Percentiles rank a stretch among this genome's conserved stretches.
Evolutionary conservation across 2,329 filamentous ascomycete species (phyloP).

Genomic region (Colletotrichum tamarilloi): DNA sequence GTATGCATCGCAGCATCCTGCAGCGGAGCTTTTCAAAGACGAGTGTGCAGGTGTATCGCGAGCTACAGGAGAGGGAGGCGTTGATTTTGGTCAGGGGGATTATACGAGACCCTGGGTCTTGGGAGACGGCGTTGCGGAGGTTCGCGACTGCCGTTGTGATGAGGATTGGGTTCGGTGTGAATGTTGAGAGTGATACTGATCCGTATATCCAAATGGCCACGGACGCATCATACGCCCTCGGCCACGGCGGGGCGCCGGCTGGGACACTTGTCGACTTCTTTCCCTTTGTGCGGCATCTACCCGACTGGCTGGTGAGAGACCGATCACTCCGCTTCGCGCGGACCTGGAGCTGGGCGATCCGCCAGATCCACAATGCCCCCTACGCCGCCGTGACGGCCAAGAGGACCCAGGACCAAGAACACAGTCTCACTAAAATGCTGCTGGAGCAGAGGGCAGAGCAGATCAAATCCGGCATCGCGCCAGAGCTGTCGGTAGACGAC

Average conservation of each 20-base stretch:
- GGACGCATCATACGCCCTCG: slow-evolving; percentile 41
- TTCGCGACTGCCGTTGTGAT: slow-evolving; percentile 55
- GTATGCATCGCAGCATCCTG: slow-evolving; percentile 54
- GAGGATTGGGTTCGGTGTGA: slow-evolving; percentile 56
- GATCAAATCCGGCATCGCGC: slow-evolving; percentile 42
- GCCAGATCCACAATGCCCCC: slow-evolving; percentile 55
- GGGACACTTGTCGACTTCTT: slow-evolving; percentile 60
- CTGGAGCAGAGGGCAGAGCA: slow-evolving; percentile 40
- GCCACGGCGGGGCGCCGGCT: slow-evolving; percentile 46
- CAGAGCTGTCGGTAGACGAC: slow-evolving; percentile 52
- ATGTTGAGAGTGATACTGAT: slow-evolving; percentile 48
- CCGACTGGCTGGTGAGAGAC: slow-evolving; percentile 47
- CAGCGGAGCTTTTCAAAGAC: slow-evolving; percentile 54
- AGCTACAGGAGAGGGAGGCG: slow-evolving; percentile 39
- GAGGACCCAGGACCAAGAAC: background rate
- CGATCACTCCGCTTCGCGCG: slow-evolving; percentile 43
- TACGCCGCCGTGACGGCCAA: slow-evolving; percentile 41
- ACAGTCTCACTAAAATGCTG: slow-evolving; percentile 40
- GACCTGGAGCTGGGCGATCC: slow-evolving; percentile 47
- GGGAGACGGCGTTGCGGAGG: slow-evolving; percentile 50
- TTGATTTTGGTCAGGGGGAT: slow-evolving; percentile 44
- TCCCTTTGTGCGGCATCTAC: slow-evolving; percentile 54
- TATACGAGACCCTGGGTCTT: slow-evolving; percentile 44
- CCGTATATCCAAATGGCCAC: slow-evolving; percentile 43
- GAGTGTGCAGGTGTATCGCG: slow-evolving; percentile 45